Percentiles rank a stretch among this genome's conserved stretches.
Conservation (phyloP, 2,329 filamentous ascomycete species). For the Fusarium fujikuroi region DNA sequence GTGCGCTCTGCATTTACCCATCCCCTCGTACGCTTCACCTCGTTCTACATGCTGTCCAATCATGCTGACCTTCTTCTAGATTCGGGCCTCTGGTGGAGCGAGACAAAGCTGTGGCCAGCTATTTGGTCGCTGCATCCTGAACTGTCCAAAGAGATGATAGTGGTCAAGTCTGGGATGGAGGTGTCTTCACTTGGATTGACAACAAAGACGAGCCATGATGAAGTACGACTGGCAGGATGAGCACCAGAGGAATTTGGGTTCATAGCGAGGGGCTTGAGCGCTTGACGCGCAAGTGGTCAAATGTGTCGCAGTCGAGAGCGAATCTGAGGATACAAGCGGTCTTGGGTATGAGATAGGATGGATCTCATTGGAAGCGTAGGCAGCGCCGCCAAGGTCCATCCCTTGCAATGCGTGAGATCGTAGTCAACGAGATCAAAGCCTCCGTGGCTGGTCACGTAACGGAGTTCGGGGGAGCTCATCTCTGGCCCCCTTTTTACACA, state of each 20-base stretch:
- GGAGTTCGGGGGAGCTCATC: neutral
- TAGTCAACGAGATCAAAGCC: neutral
- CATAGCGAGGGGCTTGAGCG: neutral
- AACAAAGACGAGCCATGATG: no score
- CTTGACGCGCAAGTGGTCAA: no score
- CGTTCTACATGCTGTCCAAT: neutral
- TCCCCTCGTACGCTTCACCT: fast-evolving
- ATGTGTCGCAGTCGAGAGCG: no score
- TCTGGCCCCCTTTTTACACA: neutral
- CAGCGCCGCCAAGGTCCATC: neutral
- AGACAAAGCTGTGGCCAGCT: fast-evolving
- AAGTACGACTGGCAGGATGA: no score
- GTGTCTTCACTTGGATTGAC: neutral
- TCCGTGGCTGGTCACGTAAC: neutral
- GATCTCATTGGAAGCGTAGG: neutral
- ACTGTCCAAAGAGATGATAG: no score
- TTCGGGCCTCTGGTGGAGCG: neutral
- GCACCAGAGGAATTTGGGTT: neutral
- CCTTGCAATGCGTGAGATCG: fast-evolving
- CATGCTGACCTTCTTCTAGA: neutral
- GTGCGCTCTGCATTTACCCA: neutral
- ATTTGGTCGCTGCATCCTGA: neutral
- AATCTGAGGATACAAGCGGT: neutral
- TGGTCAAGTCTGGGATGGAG: neutral
- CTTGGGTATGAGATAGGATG: neutral